phyloP scores from a whole-genome alignment of 176 grass and related monocot genomes.

The Saccharum spontaneum region DNA sequence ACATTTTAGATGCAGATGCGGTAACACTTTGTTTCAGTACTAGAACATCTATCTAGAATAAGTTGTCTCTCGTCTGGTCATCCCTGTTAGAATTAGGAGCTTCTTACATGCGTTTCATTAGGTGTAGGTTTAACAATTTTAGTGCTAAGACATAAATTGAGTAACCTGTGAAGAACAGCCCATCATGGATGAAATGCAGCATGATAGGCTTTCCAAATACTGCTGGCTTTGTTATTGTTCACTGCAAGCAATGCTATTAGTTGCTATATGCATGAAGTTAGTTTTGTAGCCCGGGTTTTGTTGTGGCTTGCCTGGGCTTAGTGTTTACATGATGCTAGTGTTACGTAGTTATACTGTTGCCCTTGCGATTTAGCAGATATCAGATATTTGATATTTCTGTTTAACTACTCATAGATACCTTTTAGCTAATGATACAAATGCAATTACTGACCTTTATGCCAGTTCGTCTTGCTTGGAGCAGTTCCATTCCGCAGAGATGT shows the following conservation, averaged over 20 bases:
- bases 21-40: neutral
- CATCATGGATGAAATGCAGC: neutral
- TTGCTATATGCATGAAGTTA: neutral
- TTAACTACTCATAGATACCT: neutral
- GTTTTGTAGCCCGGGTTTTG: neutral
- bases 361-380: neutral
- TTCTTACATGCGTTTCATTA: neutral
- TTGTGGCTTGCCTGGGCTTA: neutral
- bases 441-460: constrained; percentile 20
- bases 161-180: neutral
- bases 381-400: neutral
- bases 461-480: constrained; percentile 89
- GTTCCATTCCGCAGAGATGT: constrained; percentile 86
- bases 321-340: neutral
- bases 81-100: neutral
- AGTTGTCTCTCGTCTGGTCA: too few species aligned
- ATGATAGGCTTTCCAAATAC: neutral
- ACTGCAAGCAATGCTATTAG: neutral
- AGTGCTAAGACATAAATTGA: neutral
- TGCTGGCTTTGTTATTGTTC: neutral
- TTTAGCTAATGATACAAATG: constrained; percentile 12
- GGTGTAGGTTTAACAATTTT: neutral
- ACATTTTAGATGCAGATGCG: neutral
- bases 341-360: neutral
- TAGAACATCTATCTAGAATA: neutral